Percentiles rank a stretch among this genome's conserved stretches.
Conservation (phyloP, 768 basidiomycete species). For the Boletellus ananas region DNA sequence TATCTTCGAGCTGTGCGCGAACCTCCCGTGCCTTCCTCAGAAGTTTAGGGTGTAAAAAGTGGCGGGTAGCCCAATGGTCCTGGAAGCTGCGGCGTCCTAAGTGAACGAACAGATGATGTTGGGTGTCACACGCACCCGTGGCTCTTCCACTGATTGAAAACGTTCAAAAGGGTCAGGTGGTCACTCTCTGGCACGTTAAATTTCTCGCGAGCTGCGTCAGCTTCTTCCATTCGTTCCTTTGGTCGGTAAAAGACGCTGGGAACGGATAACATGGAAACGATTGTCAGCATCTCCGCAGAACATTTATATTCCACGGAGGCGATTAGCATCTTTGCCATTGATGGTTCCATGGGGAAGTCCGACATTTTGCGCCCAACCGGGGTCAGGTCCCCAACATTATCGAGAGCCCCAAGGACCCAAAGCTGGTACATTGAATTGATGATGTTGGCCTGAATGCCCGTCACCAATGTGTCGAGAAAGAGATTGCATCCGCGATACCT, state of each 20-base stretch:
- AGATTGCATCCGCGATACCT: slow-evolving; percentile 43
- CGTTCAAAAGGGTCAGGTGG: slow-evolving; percentile 91
- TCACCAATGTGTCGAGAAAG: not conserved
- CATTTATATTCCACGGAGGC: slow-evolving; percentile 85
- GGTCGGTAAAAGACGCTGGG: slow-evolving; percentile 98
- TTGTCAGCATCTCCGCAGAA: slow-evolving; percentile 94
- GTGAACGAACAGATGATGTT: not conserved
- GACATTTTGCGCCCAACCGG: slow-evolving; percentile 94
- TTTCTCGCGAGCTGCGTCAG: slow-evolving; percentile 95
- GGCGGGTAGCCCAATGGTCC: slow-evolving; percentile 92
- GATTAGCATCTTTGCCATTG: slow-evolving; percentile 98
- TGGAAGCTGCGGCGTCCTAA: slow-evolving; percentile 54
- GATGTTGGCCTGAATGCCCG: slow-evolving; percentile 72
- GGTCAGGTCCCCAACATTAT: slow-evolving; percentile 97
- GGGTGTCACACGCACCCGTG: slow-evolving; percentile 61
- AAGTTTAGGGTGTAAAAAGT: slow-evolving; percentile 95
- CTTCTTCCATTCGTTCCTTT: slow-evolving; percentile 95
- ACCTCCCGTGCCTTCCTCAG: slow-evolving; percentile 95
- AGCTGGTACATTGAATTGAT: slow-evolving; percentile 99
- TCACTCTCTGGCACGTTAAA: slow-evolving; percentile 99
- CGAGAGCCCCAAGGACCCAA: slow-evolving; percentile 96
- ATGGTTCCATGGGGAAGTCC: slow-evolving; percentile 99
- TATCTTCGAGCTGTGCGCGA: slow-evolving; percentile 92
- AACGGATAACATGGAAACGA: slow-evolving; percentile 98
- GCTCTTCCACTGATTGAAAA: slow-evolving; percentile 97